Conservation (phyloP, 1,284 basidiomycete species). For the Apiotrichum siamense region DNA sequence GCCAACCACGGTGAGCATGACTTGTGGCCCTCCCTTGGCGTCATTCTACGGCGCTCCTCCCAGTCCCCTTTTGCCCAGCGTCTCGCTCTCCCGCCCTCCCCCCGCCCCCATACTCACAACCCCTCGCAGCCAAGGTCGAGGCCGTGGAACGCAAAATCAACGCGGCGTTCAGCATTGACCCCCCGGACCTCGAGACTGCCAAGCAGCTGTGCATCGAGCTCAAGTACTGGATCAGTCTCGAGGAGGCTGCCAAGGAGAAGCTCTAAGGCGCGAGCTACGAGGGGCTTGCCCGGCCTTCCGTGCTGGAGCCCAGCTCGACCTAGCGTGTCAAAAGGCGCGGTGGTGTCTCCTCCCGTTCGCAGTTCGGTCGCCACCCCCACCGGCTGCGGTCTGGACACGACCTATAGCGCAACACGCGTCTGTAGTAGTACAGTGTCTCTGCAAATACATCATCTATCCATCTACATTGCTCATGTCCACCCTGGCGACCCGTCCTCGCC, state of each 20-base stretch:
- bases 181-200: slow-evolving; percentile 55
- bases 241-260: slow-evolving; percentile 57
- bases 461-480: not conserved
- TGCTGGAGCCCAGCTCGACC: no score
- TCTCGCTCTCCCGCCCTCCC: no score
- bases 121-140: slow-evolving; percentile 57
- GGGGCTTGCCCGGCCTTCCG: no score
- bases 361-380: no score
- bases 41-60: not conserved
- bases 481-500: no score
- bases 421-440: not conserved
- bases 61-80: no score
- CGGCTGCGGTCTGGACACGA: no score
- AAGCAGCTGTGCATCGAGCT: slow-evolving; percentile 63
- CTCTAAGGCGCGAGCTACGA: not conserved
- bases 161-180: slow-evolving; percentile 51
- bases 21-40: slow-evolving; percentile 9
- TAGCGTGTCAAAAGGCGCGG: no score
- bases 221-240: slow-evolving; percentile 70
- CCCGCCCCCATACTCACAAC: not conserved
- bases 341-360: no score
- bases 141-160: slow-evolving; percentile 45
- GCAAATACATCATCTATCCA: not conserved
- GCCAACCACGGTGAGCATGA: slow-evolving; percentile 63
- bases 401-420: no score